A percentile compares a stretch with the other conserved stretches of the same genome.
These are phyloP conservation scores for Dichotomocladium elegans DNA, from an alignment of 371 early-diverging fungal genomes.

Conservation along the genomic window DNA sequence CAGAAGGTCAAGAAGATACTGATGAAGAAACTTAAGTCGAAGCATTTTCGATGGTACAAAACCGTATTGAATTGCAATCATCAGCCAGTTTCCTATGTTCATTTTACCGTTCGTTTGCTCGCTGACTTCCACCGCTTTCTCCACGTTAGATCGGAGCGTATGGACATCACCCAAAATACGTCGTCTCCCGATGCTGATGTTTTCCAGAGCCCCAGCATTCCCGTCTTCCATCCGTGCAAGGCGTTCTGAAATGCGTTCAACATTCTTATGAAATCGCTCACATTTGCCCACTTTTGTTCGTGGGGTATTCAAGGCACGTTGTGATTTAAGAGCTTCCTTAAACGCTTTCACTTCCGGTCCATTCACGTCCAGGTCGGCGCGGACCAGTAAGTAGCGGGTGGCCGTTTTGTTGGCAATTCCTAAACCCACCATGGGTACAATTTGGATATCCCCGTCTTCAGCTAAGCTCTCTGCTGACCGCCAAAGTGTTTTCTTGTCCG, in stretches of 20 bases:
- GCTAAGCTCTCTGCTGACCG: conserved; percentile 2
- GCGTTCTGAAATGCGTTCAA: conserved; percentile 24
- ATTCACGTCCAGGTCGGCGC: conserved; percentile 11
- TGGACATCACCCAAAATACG: conserved; percentile 3
- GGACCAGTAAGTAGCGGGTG: conserved; percentile 4
- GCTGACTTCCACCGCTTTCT: background rate
- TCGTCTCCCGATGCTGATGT: conserved; percentile 2
- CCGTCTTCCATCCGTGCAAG: conserved; percentile 20
- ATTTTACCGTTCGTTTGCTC: background rate
- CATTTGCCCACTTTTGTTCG: conserved; percentile 1
- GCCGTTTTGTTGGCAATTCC: conserved; percentile 2
- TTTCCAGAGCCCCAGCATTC: background rate
- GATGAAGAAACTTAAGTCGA: conserved; percentile 37
- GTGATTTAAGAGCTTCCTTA: conserved; percentile 5
- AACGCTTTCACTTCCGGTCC: conserved; percentile 15
- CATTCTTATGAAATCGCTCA: background rate
- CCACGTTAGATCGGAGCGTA: conserved; percentile 4
- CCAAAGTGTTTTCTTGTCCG: conserved; percentile 14
- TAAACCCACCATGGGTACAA: background rate
- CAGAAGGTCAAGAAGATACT: conserved; percentile 25
- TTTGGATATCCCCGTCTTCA: conserved; percentile 7
- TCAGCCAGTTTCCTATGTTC: conserved; percentile 18
- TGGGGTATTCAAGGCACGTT: background rate
- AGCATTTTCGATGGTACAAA: conserved; percentile 38
- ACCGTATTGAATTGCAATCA: conserved; percentile 38